phyloP scores from a whole-genome alignment of 306 rosid genomes.

The Ceratonia siliqua region DNA sequence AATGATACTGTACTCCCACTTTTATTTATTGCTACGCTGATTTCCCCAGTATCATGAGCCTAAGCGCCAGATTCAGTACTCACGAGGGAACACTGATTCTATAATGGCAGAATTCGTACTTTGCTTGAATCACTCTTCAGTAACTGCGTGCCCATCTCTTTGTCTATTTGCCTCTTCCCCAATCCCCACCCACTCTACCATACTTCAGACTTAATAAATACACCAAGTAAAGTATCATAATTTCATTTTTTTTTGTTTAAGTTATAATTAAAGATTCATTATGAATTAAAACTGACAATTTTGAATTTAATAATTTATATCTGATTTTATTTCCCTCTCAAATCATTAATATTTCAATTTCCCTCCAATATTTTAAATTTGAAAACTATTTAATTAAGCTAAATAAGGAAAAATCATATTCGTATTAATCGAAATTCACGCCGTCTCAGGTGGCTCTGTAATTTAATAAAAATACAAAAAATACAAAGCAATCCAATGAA shows the following conservation, averaged over 20 bases:
- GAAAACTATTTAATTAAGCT: background rate
- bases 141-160: too few species aligned
- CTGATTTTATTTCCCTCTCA: background rate
- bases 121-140: constrained; percentile 12
- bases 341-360: background rate
- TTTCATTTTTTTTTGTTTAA: too few species aligned
- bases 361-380: background rate
- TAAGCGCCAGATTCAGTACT: constrained; percentile 15
- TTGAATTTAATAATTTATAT: background rate
- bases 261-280: too few species aligned
- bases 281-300: too few species aligned
- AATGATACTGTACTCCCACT: too few species aligned
- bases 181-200: too few species aligned
- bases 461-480: constrained; percentile 18
- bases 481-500: background rate
- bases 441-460: constrained; percentile 32
- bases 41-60: background rate
- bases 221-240: too few species aligned
- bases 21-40: too few species aligned
- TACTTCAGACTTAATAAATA: too few species aligned
- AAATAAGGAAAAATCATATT: background rate
- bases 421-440: constrained; percentile 39
- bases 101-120: constrained; percentile 3
- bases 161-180: too few species aligned
- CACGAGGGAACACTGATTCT: constrained; percentile 37